Evolutionary conservation across 2,329 filamentous ascomycete genomes (phyloP), one percentile per base, ranked within the genome.

Genomic region (Alternaria panax): DNA sequence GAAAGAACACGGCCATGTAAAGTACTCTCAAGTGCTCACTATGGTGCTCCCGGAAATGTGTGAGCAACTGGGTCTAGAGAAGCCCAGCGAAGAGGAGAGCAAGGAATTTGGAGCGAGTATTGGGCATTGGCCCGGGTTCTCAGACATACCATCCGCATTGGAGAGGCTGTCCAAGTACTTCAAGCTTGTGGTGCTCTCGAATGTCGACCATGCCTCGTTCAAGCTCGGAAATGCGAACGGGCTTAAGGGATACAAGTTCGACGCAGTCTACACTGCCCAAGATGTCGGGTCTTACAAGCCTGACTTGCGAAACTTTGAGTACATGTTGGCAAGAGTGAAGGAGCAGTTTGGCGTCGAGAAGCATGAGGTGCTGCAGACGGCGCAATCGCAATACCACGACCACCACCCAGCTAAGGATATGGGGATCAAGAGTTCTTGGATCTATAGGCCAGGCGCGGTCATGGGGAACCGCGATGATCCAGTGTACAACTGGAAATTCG

Each of bases 221-320:
- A 67, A 75, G 0, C 76, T 75, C 22, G 84, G 83, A 2, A 79
- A 82, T 14, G 70, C 77, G 1, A 81, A 84, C 0, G 82, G 84
- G 25, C 77, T 92, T 12, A 72, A 79, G 18, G 84, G 82, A 0
- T 81, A 85, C 24, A 66, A 80, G 12, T 89, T 92, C 68, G 88
- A 90, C 67, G 83, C 84, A 12, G 80, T 91, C 24, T 87, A 90
- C 75, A 92, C 89, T 2, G 90, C 90, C 2, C 81, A 92, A 76
- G 85, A 90, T 43, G 86, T 92, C 53, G 89, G 90, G 1, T 83
- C 81, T 7, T 93, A 92, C 75, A 93, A 93, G 79, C 91, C 91
- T 0, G 79, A 85, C 61, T 72, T 78, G 36, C 73, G 74, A 27
- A 92, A 92, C 68, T 93, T 93, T 65, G 80, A 85, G 56, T 89